These are phyloP conservation scores for Cicer chorassanicum DNA, from an alignment of 306 rosid genomes.

Conservation along the genomic window DNA sequence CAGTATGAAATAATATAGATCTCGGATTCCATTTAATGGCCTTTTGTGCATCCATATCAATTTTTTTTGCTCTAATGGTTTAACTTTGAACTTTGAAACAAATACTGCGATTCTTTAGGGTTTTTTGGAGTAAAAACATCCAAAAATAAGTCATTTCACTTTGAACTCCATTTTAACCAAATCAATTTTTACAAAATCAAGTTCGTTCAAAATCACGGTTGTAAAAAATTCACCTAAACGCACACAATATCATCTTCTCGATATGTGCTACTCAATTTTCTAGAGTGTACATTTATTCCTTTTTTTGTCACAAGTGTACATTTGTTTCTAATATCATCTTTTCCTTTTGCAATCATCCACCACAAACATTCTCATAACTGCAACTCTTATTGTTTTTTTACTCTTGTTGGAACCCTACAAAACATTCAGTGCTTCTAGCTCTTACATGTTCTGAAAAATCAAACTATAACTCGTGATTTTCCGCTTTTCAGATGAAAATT, in stretches of 20 bases:
- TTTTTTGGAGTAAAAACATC: background rate
- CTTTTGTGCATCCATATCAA: too few relatives aligned
- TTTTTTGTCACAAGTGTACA: too few relatives aligned
- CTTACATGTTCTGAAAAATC: constrained; percentile 17
- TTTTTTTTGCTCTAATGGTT: too few relatives aligned
- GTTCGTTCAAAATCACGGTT: background rate
- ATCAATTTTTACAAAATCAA: constrained; percentile 4
- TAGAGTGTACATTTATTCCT: background rate
- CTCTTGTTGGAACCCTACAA: constrained; percentile 32
- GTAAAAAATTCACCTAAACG: background rate
- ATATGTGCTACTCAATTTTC: constrained; percentile 15
- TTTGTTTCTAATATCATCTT: constrained; percentile 14
- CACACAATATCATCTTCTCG: constrained; percentile 1
- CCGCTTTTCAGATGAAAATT: constrained; percentile 47
- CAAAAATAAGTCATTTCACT: background rate
- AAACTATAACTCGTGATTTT: constrained; percentile 17
- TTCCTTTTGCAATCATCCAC: background rate
- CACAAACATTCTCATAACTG: constrained; percentile 10
- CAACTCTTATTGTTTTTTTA: background rate
- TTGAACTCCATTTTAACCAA: background rate
- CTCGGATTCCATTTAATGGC: constrained; percentile 13
- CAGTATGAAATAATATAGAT: constrained; percentile 4
- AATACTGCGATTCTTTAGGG: background rate
- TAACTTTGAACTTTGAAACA: background rate
- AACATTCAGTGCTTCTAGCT: constrained; percentile 19